Evolutionary conservation across 2,329 filamentous ascomycete genomes (phyloP), one percentile per base, ranked within the genome.

Genomic region (Fusarium napiforme): DNA sequence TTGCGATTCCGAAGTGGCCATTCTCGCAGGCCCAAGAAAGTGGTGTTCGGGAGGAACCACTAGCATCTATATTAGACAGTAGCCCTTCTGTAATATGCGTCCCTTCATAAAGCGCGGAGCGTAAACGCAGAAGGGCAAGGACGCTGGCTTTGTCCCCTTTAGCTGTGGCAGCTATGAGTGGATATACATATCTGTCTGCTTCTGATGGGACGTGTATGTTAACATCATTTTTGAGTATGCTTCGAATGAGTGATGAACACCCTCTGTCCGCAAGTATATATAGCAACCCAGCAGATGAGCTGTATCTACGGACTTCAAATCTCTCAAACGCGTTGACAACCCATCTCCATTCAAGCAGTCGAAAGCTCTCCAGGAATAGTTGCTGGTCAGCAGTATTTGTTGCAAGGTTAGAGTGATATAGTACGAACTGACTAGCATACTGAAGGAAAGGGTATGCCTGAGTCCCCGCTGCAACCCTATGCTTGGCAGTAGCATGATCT

Each of bases 191-290:
- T 47, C 66, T 56, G 2, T 68, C 74, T 15, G 19, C 21, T 1
- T 21, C 0, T 8, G 23, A 19, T 2, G 19, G 11, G 0, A n/a
- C 19, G 23, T 64, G 1, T 16, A 60, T n/a, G 0, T 7, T 0
- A 3, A 65, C 3, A 7, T 52, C 15, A 1, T 4, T 0, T 11
- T 32, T 4, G 0, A 55, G 12, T 0, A 2, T 15, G 1, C 4
- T 19, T 0, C 16, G 57, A 3, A 60, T 72, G 16, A 60, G 37
- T 12, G 7, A 21, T 0, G 58, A 47, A 23, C 18, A 30, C 1
- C 46, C 53, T 21, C 43, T 37, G 3, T 77, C 69, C 1, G 75
- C 73, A 2, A 77, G 57, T 5, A 77, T 19, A 10, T 77, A 75
- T 2, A 70, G 5, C 0, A 77, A 12, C 5, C 21, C 49, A 28